phyloP scores from a whole-genome alignment of 2,329 filamentous ascomycete genomes.

The Penicillium sp. region DNA sequence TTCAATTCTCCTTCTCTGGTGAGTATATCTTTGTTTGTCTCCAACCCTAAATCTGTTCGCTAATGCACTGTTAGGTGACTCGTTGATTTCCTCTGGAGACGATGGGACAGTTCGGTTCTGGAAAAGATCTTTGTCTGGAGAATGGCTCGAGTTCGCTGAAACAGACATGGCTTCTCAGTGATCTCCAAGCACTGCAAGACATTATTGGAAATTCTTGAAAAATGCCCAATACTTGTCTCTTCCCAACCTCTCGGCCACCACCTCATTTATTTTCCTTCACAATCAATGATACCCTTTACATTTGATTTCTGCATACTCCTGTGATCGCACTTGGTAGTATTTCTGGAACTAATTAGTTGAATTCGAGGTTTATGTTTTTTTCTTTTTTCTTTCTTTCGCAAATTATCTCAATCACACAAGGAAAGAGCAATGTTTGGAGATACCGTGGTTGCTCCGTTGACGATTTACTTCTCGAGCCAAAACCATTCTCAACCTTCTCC shows the following conservation, averaged over 20 bases:
- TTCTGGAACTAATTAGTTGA: not conserved
- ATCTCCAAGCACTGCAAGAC: not conserved
- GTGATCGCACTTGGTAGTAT: not conserved
- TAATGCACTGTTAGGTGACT: constrained; percentile 35
- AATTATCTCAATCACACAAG: not conserved
- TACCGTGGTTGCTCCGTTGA: not conserved
- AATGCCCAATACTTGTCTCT: not conserved
- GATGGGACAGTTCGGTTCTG: constrained; percentile 46
- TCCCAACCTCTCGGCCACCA: not conserved
- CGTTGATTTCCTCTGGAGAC: constrained; percentile 46
- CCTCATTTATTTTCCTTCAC: constrained; percentile 5
- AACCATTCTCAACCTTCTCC: not conserved
- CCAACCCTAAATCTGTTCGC: not conserved
- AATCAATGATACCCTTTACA: constrained; percentile 25
- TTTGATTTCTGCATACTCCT: constrained; percentile 4
- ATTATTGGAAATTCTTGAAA: not conserved
- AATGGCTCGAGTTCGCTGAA: constrained; percentile 48
- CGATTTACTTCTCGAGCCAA: not conserved
- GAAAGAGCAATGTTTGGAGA: constrained; percentile 16
- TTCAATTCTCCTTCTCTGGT: constrained; percentile 47
- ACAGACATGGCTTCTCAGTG: constrained; percentile 41
- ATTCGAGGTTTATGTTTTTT: not conserved
- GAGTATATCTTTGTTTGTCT: constrained; percentile 11
- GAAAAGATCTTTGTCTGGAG: constrained; percentile 45
- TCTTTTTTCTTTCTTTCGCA: not conserved